These are phyloP conservation scores for Colletotrichum tamarilloi DNA, from an alignment of 2,329 filamentous ascomycete genomes.

Conservation along the genomic window DNA sequence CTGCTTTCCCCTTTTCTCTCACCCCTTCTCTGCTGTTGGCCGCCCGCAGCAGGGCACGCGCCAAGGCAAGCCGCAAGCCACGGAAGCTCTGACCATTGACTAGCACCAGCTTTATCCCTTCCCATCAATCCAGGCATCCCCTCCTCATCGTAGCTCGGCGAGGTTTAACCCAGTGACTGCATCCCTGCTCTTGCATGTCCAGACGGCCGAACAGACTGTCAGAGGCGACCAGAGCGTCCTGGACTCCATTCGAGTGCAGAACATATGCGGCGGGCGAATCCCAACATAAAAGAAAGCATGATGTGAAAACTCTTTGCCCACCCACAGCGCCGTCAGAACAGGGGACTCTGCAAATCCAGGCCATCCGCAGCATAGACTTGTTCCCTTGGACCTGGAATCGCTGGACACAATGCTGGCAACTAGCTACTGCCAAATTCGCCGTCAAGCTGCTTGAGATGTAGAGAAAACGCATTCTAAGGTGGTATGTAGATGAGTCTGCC, in stretches of 20 bases:
- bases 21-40: neutral
- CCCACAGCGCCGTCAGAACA: neutral
- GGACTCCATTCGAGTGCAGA: constrained; percentile 7
- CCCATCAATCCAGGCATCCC: neutral
- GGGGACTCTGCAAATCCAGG: neutral
- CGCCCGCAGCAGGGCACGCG: neutral
- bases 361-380: neutral
- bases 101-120: constrained; percentile 5
- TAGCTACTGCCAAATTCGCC: neutral
- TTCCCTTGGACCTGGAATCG: too few relatives aligned
- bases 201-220: constrained; percentile 10
- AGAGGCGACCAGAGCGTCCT: constrained; percentile 20
- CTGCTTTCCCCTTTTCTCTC: constrained; percentile 3
- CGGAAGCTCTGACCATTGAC: constrained; percentile 29
- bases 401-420: neutral
- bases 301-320: neutral
- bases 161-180: constrained; percentile 11
- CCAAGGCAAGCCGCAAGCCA: constrained; percentile 1
- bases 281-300: constrained; percentile 10
- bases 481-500: neutral
- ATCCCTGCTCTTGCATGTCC: constrained; percentile 31
- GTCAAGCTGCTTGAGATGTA: neutral
- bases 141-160: constrained; percentile 7
- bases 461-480: neutral
- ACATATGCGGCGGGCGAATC: constrained; percentile 14